phyloP scores from a whole-genome alignment of 2,329 filamentous ascomycete species.

The Dactylella cylindrospora region DNA sequence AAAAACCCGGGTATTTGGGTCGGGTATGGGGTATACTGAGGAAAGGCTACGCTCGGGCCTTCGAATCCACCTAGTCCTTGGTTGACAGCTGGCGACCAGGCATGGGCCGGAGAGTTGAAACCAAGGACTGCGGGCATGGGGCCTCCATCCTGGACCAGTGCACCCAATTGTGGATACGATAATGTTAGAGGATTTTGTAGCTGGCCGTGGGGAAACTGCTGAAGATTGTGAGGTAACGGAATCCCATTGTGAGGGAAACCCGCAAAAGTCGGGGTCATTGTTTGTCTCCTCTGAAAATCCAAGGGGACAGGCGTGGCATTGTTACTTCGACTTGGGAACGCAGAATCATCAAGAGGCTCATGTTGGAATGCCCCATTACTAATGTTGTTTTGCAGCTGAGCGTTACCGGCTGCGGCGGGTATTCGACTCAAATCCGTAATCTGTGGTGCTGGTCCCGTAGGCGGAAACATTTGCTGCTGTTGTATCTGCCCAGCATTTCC shows the following conservation, averaged over 20 bases:
- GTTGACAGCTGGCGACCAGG: slow-evolving; percentile 26
- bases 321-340: slow-evolving; percentile 37
- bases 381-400: slow-evolving; percentile 26
- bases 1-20: slow-evolving; percentile 4
- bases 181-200: slow-evolving; percentile 16
- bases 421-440: slow-evolving; percentile 40
- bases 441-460: slow-evolving; percentile 18
- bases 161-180: slow-evolving; percentile 35
- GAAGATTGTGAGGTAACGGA: slow-evolving; percentile 14
- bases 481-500: slow-evolving; percentile 1
- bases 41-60: slow-evolving; percentile 1
- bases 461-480: slow-evolving; percentile 23
- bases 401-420: slow-evolving; percentile 34
- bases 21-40: slow-evolving; percentile 24
- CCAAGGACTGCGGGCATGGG: slow-evolving; percentile 40
- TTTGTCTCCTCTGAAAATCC: slow-evolving; percentile 33
- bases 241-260: slow-evolving; percentile 17
- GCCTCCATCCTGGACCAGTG: slow-evolving; percentile 40
- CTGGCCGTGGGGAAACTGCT: slow-evolving; percentile 18
- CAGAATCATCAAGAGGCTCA: slow-evolving; percentile 28
- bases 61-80: slow-evolving; percentile 12
- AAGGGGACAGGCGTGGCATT: slow-evolving; percentile 36
- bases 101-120: slow-evolving; percentile 34
- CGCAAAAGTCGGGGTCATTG: slow-evolving; percentile 33
- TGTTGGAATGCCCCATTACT: slow-evolving; percentile 29